Evolutionary conservation across 805 yeast genomes (phyloP), one percentile per base, ranked within the genome.

Genomic region (Candida rishiriensis): DNA sequence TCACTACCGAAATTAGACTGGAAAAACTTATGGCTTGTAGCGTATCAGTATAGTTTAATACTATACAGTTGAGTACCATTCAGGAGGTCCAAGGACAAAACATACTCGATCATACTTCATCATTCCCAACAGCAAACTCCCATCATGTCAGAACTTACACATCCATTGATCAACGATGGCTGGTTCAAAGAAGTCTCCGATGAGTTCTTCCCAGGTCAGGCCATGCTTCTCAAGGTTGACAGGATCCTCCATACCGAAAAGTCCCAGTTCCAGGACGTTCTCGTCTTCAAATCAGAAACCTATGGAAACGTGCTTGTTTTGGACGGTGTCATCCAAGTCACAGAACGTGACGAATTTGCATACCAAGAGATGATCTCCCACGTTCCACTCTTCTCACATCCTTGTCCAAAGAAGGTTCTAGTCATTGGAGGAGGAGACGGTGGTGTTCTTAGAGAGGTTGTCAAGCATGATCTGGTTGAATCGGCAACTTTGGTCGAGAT

Each of bases 351-450:
- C 65, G 97, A 89, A 64, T 89, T 87, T 64, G 88, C 96, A 11
- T 89, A 89, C 65, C 97, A 89, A 67, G 97, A 89, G 62, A 79
- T 88, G 81, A 90, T 89, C 50, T 70, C 95, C 2, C 95, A 90
- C 63, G 65, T 88, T 28, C 90, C 97, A 4, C 58, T 90, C 45
- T 80, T 82, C 76, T 68, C 87, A 10, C 97, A 89, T 66, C 78
- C 79, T 3, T 57, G 71, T 35, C 97, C 97, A 1, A 77, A 76
- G 54, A 76, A 73, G 43, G 95, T 88, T 10, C 74, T 89, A 41
- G 93, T 89, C 29, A 86, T 89, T 55, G 97, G 97, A 26, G 97
- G 97, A 21, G 97, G 97, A 36, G 97, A 89, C 63, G 96, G 97
- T 51, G 97, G 97, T 49, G 96, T 89, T 16, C 68, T 90, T 32